A percentile compares a stretch with the other conserved stretches of the same genome.
phyloP scores from a whole-genome alignment of 495 filamentous ascomycete genomes.

The Endocarpon pusillum region DNA sequence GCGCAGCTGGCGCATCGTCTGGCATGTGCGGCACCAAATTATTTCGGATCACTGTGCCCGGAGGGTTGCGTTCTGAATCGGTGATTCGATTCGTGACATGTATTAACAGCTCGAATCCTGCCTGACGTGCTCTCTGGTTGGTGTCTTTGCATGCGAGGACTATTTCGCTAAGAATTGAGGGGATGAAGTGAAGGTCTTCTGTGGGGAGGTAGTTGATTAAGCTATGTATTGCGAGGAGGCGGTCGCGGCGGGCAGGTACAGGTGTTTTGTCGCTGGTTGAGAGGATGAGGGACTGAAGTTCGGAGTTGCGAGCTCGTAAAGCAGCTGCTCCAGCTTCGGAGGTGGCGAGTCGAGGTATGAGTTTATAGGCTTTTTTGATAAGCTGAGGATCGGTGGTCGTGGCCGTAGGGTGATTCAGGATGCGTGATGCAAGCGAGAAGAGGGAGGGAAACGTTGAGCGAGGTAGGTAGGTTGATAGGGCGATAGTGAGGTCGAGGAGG shows the following conservation, averaged over 20 bases:
- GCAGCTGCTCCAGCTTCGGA: constrained; percentile 57
- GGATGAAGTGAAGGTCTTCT: constrained; percentile 75
- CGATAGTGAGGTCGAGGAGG: constrained; percentile 87
- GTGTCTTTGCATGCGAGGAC: constrained; percentile 91
- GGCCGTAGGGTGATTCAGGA: constrained; percentile 47
- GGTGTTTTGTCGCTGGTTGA: constrained; percentile 64
- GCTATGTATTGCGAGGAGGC: constrained; percentile 63
- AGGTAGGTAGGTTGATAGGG: constrained; percentile 84
- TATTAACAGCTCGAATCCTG: constrained; percentile 81
- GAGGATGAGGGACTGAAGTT: constrained; percentile 66
- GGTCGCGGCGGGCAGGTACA: constrained; percentile 65
- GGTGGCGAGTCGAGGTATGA: constrained; percentile 74
- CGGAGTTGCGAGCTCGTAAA: constrained; percentile 48
- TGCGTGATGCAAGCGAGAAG: constrained; percentile 64
- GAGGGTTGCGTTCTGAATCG: constrained; percentile 28
- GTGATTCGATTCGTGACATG: constrained; percentile 69
- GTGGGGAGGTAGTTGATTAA: constrained; percentile 61
- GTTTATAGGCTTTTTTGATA: constrained; percentile 98
- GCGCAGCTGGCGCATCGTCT: constrained; percentile 52
- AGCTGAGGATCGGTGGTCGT: constrained; percentile 57
- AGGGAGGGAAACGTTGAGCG: constrained; percentile 61
- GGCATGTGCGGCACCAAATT: constrained; percentile 74
- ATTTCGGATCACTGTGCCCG: constrained; percentile 64
- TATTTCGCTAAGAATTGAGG: constrained; percentile 76
- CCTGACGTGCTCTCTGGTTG: constrained; percentile 79